Evolutionary conservation across 2,329 filamentous ascomycete species (phyloP), one percentile per base, ranked within the genome.

Genomic region (Alternaria sp.): DNA sequence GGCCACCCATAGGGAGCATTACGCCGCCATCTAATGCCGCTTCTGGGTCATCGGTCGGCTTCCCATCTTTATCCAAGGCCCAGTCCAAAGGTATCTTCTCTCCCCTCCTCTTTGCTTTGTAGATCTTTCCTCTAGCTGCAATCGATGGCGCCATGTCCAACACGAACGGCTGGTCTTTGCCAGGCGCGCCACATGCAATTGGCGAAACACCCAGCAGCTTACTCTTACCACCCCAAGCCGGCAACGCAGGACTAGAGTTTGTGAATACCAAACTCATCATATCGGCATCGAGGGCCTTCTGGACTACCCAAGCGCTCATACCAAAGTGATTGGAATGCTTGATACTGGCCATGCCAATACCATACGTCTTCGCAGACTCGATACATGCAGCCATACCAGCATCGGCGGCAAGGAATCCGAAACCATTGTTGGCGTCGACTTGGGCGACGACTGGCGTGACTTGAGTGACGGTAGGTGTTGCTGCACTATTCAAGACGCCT

Each of bases 1-100:
- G 91, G 0, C 92, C 92, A 1, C 92, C 92, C 90, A 94, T 93
- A 0, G 92, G 92, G 12, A 94, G 79, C 92, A 95, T 94, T 1
- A 93, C 90, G 25, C 70, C 69, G 5, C 58, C 62, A 22, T 87
- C 86, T 3, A 95, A 79, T 0, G 92, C 92, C 5, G 83, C 84
- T 0, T 83, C 85, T 0, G 92, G 91, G 68, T 95, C 91, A 54
- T 90, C 87, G 0, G 91, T 93, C 10, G 80, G 83, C 7, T 82
- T 82, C 0, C 92, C 92, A 8, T 93, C 85, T 0, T 80, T 83
- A 73, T 94, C 91, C 9, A 94, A 81, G 0, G 92, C 92, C 92
- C 92, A 95, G 64, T 89, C 89, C 0, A 77, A 50, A 0, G 90
- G 90, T 12, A 92, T 92, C 79, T 86, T 87, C 70, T 92, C 89